Evolutionary conservation across 2,329 filamentous ascomycete species (phyloP).

Genomic region (Pestalotiopsis sp.): DNA sequence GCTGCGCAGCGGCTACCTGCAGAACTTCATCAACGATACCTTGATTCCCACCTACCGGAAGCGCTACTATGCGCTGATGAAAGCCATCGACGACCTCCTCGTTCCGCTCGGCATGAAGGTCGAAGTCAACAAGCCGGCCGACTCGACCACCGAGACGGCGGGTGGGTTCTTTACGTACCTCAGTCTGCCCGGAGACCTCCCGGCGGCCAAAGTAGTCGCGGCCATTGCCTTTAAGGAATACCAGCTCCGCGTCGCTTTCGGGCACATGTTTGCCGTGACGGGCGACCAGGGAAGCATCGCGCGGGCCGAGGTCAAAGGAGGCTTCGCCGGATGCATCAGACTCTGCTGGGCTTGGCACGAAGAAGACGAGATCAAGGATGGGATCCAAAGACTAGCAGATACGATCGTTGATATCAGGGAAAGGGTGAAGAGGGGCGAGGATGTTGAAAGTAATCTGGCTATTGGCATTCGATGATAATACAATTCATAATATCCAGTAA

Average conservation of each 20-base stretch:
- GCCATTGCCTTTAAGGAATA: slow-evolving; percentile 49
- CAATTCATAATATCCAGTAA: background rate
- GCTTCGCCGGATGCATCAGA: slow-evolving; percentile 51
- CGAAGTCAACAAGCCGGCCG: slow-evolving; percentile 7
- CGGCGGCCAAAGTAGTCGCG: slow-evolving; percentile 44
- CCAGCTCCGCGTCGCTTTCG: slow-evolving; percentile 54
- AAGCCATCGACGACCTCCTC: slow-evolving; percentile 19
- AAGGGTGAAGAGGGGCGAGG: slow-evolving; percentile 12
- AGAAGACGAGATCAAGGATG: slow-evolving; percentile 51
- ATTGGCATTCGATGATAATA: slow-evolving; percentile 11
- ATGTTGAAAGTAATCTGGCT: slow-evolving; percentile 11
- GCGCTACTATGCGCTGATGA: slow-evolving; percentile 21
- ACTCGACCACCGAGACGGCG: slow-evolving; percentile 25
- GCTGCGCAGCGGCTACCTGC: slow-evolving; percentile 50
- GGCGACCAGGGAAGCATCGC: slow-evolving; percentile 31
- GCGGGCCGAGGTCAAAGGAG: slow-evolving; percentile 15
- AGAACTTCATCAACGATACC: slow-evolving; percentile 50
- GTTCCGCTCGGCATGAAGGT: slow-evolving; percentile 22
- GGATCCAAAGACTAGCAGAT: slow-evolving; percentile 48
- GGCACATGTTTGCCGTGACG: slow-evolving; percentile 53
- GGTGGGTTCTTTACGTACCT: slow-evolving; percentile 71
- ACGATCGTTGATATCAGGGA: slow-evolving; percentile 14
- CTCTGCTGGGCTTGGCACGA: slow-evolving; percentile 62
- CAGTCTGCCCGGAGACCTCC: slow-evolving; percentile 42
- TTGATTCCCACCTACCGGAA: slow-evolving; percentile 56